These are phyloP conservation scores for Nakazawaea wickerhamii DNA, from an alignment of 805 yeast species.

Conservation along the genomic window DNA sequence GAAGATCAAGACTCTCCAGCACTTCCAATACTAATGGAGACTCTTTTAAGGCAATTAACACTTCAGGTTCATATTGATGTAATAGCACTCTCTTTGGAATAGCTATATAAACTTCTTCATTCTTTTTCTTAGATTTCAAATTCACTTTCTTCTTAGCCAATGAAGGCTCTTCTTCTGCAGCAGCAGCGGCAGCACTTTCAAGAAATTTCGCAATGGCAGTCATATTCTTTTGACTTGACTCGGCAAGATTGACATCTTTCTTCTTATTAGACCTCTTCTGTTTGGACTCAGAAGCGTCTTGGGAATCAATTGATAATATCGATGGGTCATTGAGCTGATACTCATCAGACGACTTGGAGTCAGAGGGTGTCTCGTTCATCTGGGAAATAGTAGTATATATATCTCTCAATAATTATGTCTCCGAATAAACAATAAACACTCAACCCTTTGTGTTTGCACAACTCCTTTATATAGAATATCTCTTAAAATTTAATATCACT, in stretches of 20 bases:
- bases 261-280: background rate
- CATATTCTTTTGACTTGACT: constrained; percentile 8
- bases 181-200: constrained; percentile 29
- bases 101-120: constrained; percentile 10
- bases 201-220: constrained; percentile 23
- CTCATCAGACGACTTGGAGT: background rate
- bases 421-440: no score
- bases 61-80: constrained; percentile 21
- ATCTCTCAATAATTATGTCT: no score
- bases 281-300: background rate
- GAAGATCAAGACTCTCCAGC: constrained; percentile 33
- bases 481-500: no score
- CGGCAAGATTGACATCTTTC: constrained; percentile 5
- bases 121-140: background rate
- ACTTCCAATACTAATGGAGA: constrained; percentile 32
- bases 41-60: constrained; percentile 27
- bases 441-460: no score
- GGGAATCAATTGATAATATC: constrained; percentile 3
- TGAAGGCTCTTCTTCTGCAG: constrained; percentile 19
- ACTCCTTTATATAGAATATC: no score
- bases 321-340: constrained; percentile 11
- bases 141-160: background rate
- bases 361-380: background rate
- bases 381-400: no score
- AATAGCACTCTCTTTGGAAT: constrained; percentile 5